These are phyloP conservation scores for Daldinia loculata DNA, from an alignment of 495 filamentous ascomycete species.

Conservation along the genomic window DNA sequence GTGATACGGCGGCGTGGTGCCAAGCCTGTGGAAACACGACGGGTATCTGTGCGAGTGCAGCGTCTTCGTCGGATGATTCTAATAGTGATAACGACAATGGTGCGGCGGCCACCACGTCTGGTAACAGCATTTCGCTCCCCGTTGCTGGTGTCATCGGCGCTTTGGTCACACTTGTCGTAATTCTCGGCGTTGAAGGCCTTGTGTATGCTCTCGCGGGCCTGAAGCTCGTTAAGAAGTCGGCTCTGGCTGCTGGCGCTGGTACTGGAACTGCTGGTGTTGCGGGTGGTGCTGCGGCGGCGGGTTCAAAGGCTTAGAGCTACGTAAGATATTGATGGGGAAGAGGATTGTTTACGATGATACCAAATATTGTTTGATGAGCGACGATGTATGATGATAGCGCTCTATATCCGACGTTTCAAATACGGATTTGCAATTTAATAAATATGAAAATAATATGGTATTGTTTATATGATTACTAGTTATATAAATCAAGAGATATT, in stretches of 20 bases:
- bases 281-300: slow-evolving; percentile 14
- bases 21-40: slow-evolving; percentile 67
- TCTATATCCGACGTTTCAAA: too few relatives aligned
- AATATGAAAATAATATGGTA: too few relatives aligned
- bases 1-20: slow-evolving; percentile 73
- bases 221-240: slow-evolving; percentile 50
- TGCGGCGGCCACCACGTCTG: slow-evolving; percentile 12
- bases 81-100: slow-evolving; percentile 7
- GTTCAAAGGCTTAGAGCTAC: slow-evolving; percentile 8
- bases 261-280: background rate
- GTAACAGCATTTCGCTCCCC: slow-evolving; percentile 49
- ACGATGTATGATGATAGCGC: too few relatives aligned
- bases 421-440: too few relatives aligned
- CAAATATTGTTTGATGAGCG: too few relatives aligned
- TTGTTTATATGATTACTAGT: too few relatives aligned
- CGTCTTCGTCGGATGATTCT: slow-evolving; percentile 18
- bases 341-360: too few relatives aligned
- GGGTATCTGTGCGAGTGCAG: slow-evolving; percentile 63
- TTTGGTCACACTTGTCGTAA: slow-evolving; percentile 56
- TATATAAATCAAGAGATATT: too few relatives aligned
- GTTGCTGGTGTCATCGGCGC: slow-evolving; percentile 66
- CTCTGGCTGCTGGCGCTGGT: slow-evolving; percentile 29
- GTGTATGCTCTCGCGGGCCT: slow-evolving; percentile 49
- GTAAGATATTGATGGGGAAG: too few relatives aligned
- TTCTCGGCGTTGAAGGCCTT: slow-evolving; percentile 53